A percentile compares a stretch with the other conserved stretches of the same genome.
phyloP scores from a whole-genome alignment of 768 basidiomycete species.

The Amylocystis lapponica region DNA sequence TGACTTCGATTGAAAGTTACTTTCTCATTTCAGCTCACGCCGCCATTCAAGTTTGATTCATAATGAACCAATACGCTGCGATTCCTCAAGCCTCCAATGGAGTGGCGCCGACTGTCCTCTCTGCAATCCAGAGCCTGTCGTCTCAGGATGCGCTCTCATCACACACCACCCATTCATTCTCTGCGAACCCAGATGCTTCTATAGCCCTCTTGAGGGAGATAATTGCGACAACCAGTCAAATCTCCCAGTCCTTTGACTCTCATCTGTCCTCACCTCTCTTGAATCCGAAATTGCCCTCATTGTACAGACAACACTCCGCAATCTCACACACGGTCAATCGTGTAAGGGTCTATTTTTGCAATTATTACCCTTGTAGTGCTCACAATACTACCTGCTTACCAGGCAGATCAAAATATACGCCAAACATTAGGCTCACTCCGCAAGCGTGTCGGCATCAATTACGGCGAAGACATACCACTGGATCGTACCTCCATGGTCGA shows the following conservation, averaged over 20 bases:
- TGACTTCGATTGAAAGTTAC: too few species aligned
- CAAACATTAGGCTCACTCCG: slow-evolving; percentile 44
- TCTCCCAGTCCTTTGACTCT: slow-evolving; percentile 48
- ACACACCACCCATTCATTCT: slow-evolving; percentile 23
- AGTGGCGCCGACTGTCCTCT: too few species aligned
- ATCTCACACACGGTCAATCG: slow-evolving; percentile 47
- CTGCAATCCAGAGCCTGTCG: too few species aligned
- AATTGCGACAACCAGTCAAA: slow-evolving; percentile 44
- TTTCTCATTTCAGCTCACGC: too few species aligned
- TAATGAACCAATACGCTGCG: too few species aligned
- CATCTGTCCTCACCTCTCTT: slow-evolving; percentile 46
- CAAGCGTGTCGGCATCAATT: slow-evolving; percentile 40
- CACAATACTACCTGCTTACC: neutral
- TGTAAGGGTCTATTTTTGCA: slow-evolving; percentile 32
- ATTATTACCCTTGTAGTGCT: slow-evolving; percentile 5
- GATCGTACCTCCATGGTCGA: slow-evolving; percentile 38
- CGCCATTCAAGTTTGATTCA: too few species aligned
- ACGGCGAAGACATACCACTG: slow-evolving; percentile 61
- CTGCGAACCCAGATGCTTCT: slow-evolving; percentile 16
- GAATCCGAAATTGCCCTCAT: slow-evolving; percentile 63
- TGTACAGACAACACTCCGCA: slow-evolving; percentile 56
- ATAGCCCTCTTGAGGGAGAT: slow-evolving; percentile 41
- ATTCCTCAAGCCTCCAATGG: too few species aligned
- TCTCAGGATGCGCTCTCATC: slow-evolving; percentile 10
- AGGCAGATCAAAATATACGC: slow-evolving; percentile 52